These are phyloP conservation scores for Boletus tomentosulus DNA, from an alignment of 768 basidiomycete species.

Conservation along the genomic window DNA sequence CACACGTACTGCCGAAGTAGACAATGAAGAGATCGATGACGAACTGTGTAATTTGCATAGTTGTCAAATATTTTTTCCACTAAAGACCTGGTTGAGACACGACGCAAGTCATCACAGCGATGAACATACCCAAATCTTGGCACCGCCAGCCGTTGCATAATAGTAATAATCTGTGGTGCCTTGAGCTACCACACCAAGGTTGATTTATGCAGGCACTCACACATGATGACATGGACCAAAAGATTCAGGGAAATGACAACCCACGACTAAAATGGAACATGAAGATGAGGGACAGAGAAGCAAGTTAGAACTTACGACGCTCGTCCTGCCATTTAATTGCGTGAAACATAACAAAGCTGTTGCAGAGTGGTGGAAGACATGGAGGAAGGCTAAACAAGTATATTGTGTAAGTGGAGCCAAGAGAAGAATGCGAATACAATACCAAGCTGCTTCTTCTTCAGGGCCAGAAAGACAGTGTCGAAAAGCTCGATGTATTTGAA, in stretches of 20 bases:
- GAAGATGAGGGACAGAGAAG: background rate
- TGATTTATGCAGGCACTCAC: conserved; percentile 44
- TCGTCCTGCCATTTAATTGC: conserved; percentile 92
- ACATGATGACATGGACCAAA: conserved; percentile 95
- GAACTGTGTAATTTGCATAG: conserved; percentile 96
- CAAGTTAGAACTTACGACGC: conserved; percentile 59
- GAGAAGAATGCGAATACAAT: conserved; percentile 24
- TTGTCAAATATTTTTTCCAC: conserved; percentile 99
- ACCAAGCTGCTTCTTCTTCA: conserved; percentile 99
- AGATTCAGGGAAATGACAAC: conserved; percentile 90
- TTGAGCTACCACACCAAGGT: background rate
- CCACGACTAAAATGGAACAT: conserved; percentile 71
- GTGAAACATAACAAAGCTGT: conserved; percentile 93
- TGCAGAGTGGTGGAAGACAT: conserved; percentile 99
- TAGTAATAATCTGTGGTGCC: conserved; percentile 87
- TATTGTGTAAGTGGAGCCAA: background rate
- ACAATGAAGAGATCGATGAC: conserved; percentile 86
- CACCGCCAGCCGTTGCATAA: conserved; percentile 95
- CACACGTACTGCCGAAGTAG: conserved; percentile 88
- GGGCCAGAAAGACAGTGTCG: conserved; percentile 93
- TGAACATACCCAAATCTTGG: conserved; percentile 83
- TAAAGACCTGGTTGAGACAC: conserved; percentile 27
- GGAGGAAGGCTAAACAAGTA: conserved; percentile 72
- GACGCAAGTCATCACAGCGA: background rate
- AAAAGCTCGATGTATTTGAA: conserved; percentile 97